These are phyloP conservation scores for Diaporthe nobilis DNA, from an alignment of 2,329 filamentous ascomycete species.

Conservation along the genomic window DNA sequence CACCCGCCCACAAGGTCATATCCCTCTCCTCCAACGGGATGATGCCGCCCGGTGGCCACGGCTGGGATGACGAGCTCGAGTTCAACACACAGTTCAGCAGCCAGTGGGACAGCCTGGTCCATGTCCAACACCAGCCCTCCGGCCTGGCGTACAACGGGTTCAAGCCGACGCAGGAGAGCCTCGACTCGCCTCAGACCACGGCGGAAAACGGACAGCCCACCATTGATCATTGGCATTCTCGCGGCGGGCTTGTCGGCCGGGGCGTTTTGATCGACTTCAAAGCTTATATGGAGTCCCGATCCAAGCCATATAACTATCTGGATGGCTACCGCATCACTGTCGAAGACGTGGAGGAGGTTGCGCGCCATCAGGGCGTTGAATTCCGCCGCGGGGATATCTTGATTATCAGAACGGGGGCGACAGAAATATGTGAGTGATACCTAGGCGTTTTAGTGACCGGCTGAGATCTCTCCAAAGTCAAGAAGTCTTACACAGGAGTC, in stretches of 20 bases:
- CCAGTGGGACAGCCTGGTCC: constrained; percentile 70
- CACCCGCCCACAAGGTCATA: constrained; percentile 54
- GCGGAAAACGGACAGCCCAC: constrained; percentile 54
- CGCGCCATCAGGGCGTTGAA: constrained; percentile 51
- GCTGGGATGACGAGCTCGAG: constrained; percentile 64
- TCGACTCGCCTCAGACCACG: constrained; percentile 48
- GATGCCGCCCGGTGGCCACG: constrained; percentile 45
- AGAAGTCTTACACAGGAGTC: no score
- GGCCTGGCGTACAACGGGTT: constrained; percentile 65
- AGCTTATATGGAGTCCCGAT: constrained; percentile 41
- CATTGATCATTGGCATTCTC: constrained; percentile 49
- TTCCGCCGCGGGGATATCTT: constrained; percentile 56
- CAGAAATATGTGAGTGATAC: constrained; percentile 44
- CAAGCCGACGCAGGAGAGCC: constrained; percentile 52
- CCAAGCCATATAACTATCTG: constrained; percentile 29
- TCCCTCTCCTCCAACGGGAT: constrained; percentile 52
- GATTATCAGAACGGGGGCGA: constrained; percentile 55
- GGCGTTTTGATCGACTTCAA: constrained; percentile 62
- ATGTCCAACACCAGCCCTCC: constrained; percentile 60
- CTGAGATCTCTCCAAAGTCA: not conserved
- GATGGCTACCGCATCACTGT: constrained; percentile 41
- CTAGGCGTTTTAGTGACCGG: constrained; percentile 40
- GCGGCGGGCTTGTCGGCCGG: constrained; percentile 58
- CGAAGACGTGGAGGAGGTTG: constrained; percentile 51
- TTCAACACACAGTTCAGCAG: constrained; percentile 70